Conservation (phyloP, 192 early-diverging fungal species). For the Podila horticola region DNA sequence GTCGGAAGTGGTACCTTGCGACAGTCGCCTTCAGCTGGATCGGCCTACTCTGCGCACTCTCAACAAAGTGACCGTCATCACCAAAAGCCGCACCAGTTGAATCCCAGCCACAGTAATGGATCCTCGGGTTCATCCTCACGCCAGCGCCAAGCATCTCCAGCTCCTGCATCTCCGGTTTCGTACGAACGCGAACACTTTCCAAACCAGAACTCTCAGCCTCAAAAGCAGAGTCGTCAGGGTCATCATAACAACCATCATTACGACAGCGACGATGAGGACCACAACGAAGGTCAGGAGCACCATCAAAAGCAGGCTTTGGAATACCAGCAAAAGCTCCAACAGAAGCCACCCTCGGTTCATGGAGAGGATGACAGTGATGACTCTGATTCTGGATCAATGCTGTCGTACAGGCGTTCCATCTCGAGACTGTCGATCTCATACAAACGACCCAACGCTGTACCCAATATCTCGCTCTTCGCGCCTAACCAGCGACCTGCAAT, state of each 20-base stretch:
- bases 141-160: slow-evolving; percentile 1
- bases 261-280: background rate
- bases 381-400: slow-evolving; percentile 38
- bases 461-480: slow-evolving; percentile 14
- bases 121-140: slow-evolving; percentile 15
- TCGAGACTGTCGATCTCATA: slow-evolving; percentile 37
- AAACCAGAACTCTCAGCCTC: background rate
- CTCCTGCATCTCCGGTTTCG: slow-evolving; percentile 15
- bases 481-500: background rate
- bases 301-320: slow-evolving; percentile 24
- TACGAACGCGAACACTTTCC: background rate
- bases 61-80: background rate
- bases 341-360: slow-evolving; percentile 30
- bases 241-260: background rate
- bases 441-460: slow-evolving; percentile 21
- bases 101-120: slow-evolving; percentile 12
- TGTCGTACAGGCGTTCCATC: slow-evolving; percentile 36
- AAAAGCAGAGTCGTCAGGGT: slow-evolving; percentile 20
- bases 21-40: slow-evolving; percentile 33
- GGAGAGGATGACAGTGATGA: slow-evolving; percentile 33
- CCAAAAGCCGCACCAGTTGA: slow-evolving; percentile 13
- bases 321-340: slow-evolving; percentile 33
- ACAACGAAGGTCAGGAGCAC: background rate
- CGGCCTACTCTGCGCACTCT: slow-evolving; percentile 16
- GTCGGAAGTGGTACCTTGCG: slow-evolving; percentile 13